Conservation (phyloP, 305 asterid genomes). For the Withania somnifera region DNA sequence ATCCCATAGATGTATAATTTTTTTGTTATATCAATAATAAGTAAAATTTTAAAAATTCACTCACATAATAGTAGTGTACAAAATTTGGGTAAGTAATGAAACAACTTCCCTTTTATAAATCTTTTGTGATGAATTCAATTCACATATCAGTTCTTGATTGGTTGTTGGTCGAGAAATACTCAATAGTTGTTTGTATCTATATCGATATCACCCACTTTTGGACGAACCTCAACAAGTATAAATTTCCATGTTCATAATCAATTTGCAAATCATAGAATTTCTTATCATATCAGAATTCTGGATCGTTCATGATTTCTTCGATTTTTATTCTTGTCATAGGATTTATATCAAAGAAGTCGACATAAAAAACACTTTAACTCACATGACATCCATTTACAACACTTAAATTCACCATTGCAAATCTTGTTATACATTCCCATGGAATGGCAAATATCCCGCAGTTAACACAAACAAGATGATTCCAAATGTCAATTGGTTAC, state of each 20-base stretch:
- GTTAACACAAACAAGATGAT: slow-evolving; percentile 55
- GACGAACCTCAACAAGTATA: slow-evolving; percentile 54
- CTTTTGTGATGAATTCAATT: neutral
- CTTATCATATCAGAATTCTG: no score
- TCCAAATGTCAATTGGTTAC: slow-evolving; percentile 93
- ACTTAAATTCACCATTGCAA: slow-evolving; percentile 64
- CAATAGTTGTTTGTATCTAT: slow-evolving; percentile 39
- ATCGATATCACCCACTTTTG: slow-evolving; percentile 38
- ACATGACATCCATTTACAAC: slow-evolving; percentile 72
- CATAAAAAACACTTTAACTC: slow-evolving; percentile 52
- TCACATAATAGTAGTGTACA: neutral
- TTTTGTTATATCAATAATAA: neutral
- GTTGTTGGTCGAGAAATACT: slow-evolving; percentile 14
- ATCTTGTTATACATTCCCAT: slow-evolving; percentile 72
- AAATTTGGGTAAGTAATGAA: neutral
- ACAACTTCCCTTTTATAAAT: neutral
- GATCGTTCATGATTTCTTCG: slow-evolving; percentile 52
- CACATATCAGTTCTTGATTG: neutral
- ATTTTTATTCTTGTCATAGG: slow-evolving; percentile 57
- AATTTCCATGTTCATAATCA: slow-evolving; percentile 35
- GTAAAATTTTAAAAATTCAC: neutral
- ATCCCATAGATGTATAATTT: neutral
- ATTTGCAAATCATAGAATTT: no score
- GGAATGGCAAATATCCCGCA: slow-evolving; percentile 74
- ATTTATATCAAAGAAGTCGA: slow-evolving; percentile 53